Base-by-base conservation (phyloP, 345 rosid species). In the Clausena lansium region DNA sequence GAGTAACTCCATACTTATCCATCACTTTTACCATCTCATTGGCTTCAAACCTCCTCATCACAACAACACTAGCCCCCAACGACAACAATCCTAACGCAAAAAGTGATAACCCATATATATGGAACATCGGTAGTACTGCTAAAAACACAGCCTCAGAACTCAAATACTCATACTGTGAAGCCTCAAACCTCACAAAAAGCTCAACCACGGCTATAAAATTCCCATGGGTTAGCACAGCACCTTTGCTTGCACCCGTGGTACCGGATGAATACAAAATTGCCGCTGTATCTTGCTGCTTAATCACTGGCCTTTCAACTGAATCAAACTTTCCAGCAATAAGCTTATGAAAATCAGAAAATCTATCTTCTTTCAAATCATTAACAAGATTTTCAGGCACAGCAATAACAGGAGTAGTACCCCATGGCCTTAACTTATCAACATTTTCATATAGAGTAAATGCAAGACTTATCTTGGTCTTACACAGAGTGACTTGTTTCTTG, bases 241-340 rank as follows among this genome's bases (percentile, higher is more conserved):
- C 97, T 85, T 95, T 93, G 84, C 89, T 93, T 58, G 81, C 85
- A 32, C 95, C 97, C 13, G 98, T 91, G 5, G 98, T 95, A 2
- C 98, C 98, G 0, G 98, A 95, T 0, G 98, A 93, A 77, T 89
- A 89, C 86, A 95, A 66, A 72, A 95, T 88, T 4, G 91, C 98
- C 2, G 97, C 98, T n/a, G 84, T 81, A 73, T 93, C 95, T 27
- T 89, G 88, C 80, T 93, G 98, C 81, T 84, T 87, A 78, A 90
- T 88, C 55, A 76, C 76, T 1, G 89, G 89, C 72, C 76, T 85
- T 1, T 77, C 67, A 4, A 72, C 76, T 54, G 60, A 57, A 38
- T 76, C 86, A 45, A 25, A 72, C 58, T 28, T 73, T 32, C 86
- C 80, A 28, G 67, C 74, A 25, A 91, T 9, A 17, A 93, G 81